A percentile compares a stretch with the other conserved stretches of the same genome.
phyloP scores from a whole-genome alignment of 805 yeast species.

The Ogataea angusta region DNA sequence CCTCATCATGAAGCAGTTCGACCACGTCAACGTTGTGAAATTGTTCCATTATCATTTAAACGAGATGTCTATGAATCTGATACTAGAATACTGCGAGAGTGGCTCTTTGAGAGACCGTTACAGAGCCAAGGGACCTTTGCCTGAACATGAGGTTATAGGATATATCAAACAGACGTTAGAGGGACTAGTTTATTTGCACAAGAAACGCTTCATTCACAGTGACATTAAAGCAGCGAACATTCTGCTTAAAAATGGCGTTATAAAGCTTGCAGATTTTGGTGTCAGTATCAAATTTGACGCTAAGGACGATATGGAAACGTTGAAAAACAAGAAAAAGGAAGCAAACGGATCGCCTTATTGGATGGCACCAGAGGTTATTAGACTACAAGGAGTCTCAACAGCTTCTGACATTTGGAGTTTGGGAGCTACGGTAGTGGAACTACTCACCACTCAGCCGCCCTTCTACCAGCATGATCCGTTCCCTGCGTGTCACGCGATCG shows the following conservation, averaged over 20 bases:
- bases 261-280: slow-evolving; percentile 76
- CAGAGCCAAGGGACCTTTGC: slow-evolving; percentile 49
- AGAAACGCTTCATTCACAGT: slow-evolving; percentile 73
- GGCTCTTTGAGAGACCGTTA: slow-evolving; percentile 61
- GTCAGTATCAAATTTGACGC: slow-evolving; percentile 65
- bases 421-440: slow-evolving; percentile 91
- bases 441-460: slow-evolving; percentile 85
- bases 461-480: slow-evolving; percentile 71
- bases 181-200: slow-evolving; percentile 64
- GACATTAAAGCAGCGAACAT: slow-evolving; percentile 78
- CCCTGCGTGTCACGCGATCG: slow-evolving; percentile 82
- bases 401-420: slow-evolving; percentile 92
- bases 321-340: slow-evolving; percentile 35
- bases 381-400: slow-evolving; percentile 79
- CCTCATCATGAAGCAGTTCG: slow-evolving; percentile 58
- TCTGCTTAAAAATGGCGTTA: slow-evolving; percentile 51
- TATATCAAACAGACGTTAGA: slow-evolving; percentile 53
- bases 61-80: slow-evolving; percentile 48
- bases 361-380: slow-evolving; percentile 98
- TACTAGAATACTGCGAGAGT: slow-evolving; percentile 62
- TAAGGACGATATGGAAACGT: slow-evolving; percentile 64
- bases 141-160: slow-evolving; percentile 49
- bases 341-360: slow-evolving; percentile 90
- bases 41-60: slow-evolving; percentile 66
- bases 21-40: slow-evolving; percentile 65